phyloP scores from a whole-genome alignment of 768 basidiomycete species.

The Rhizopogon salebrosus region DNA sequence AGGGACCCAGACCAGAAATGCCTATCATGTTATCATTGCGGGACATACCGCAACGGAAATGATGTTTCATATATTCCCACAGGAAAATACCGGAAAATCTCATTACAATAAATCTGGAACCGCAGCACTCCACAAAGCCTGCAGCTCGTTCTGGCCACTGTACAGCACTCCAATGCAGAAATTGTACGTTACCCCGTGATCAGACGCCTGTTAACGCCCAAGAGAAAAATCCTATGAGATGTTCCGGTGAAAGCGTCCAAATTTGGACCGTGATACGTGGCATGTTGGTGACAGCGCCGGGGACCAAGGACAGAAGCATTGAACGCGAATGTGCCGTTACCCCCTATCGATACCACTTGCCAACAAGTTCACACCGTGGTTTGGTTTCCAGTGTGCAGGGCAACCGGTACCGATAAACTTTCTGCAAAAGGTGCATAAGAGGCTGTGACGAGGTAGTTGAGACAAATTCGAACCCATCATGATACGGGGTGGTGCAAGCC shows the following conservation, averaged over 20 bases:
- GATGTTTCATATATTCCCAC: neutral
- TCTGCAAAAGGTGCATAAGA: neutral
- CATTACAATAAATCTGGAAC: neutral
- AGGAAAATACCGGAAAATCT: neutral
- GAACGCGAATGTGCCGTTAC: neutral
- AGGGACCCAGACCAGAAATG: no score
- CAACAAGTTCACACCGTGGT: neutral
- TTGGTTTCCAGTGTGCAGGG: neutral
- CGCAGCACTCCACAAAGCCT: neutral
- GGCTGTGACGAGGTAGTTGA: neutral
- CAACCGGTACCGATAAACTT: neutral
- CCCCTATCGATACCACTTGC: neutral
- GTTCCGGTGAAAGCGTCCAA: neutral
- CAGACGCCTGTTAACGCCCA: neutral
- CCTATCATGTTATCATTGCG: neutral
- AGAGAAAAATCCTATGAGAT: neutral
- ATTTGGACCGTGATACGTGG: neutral
- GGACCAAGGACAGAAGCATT: neutral
- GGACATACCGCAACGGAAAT: neutral
- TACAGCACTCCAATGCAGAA: neutral
- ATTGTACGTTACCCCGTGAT: neutral
- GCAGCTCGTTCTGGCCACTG: neutral
- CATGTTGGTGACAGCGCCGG: neutral
- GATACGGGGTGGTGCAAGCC: neutral
- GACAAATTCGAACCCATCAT: neutral